Conservation (phyloP, 2,329 filamentous ascomycete genomes). For the Pezicula radicicola region DNA sequence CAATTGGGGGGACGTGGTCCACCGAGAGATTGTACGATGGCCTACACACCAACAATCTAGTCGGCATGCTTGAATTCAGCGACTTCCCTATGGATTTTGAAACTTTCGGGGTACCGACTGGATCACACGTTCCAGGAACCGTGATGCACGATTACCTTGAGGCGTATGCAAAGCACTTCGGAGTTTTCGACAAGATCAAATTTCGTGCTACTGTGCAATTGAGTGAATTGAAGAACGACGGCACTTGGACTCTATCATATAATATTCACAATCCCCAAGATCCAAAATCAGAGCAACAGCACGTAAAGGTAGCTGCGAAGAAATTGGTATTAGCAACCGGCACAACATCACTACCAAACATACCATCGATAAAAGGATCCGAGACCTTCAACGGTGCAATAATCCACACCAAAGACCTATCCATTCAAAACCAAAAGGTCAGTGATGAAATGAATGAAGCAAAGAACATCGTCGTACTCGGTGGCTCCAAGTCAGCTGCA, state of each 20-base stretch:
- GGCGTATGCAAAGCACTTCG: constrained; percentile 51
- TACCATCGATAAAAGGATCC: constrained; percentile 43
- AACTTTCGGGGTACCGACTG: constrained; percentile 23
- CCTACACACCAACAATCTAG: constrained; percentile 69
- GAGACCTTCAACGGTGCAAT: constrained; percentile 41
- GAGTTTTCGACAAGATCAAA: constrained; percentile 43
- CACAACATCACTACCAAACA: constrained; percentile 45
- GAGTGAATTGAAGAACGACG: neutral
- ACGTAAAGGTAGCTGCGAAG: constrained; percentile 35
- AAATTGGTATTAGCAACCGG: constrained; percentile 52
- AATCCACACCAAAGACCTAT: constrained; percentile 47
- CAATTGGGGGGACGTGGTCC: constrained; percentile 69
- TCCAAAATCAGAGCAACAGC: constrained; percentile 39
- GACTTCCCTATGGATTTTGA: constrained; percentile 52
- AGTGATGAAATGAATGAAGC: constrained; percentile 35
- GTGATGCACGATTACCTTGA: constrained; percentile 54
- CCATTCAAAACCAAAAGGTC: constrained; percentile 25
- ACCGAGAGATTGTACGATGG: constrained; percentile 63
- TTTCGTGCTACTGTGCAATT: constrained; percentile 45
- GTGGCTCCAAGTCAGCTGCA: constrained; percentile 61
- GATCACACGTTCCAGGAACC: constrained; percentile 55
- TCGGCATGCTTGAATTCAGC: constrained; percentile 68
- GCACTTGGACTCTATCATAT: neutral
- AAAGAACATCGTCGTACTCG: constrained; percentile 50
- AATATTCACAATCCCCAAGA: neutral